A percentile compares a stretch with the other conserved stretches of the same genome.
These are phyloP conservation scores for Gossypium davidsonii DNA, from an alignment of 441 rosid genomes.

Conservation along the genomic window DNA sequence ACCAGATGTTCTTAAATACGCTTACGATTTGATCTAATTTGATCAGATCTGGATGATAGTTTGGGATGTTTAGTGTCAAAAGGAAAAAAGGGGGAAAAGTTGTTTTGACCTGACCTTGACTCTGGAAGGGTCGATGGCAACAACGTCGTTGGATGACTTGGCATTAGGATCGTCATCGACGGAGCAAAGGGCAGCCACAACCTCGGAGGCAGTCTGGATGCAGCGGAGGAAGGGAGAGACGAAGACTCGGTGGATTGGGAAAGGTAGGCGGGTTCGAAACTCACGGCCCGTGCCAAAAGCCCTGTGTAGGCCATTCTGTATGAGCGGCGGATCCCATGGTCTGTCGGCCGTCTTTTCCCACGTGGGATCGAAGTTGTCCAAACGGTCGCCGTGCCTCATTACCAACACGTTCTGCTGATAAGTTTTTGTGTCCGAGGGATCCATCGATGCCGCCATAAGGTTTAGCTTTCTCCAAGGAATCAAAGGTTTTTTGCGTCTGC, in stretches of 20 bases:
- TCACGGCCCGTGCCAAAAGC: slow-evolving; percentile 51
- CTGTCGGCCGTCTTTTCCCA: slow-evolving; percentile 55
- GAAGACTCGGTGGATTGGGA: slow-evolving; percentile 72
- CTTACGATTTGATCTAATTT: too few species aligned
- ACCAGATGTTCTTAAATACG: too few species aligned
- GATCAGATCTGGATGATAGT: too few species aligned
- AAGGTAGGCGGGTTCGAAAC: slow-evolving; percentile 31
- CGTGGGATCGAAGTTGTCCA: slow-evolving; percentile 51
- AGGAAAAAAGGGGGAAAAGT: too few species aligned
- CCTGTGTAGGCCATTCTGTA: slow-evolving; percentile 37
- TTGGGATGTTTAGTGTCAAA: too few species aligned
- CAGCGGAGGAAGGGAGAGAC: slow-evolving; percentile 92
- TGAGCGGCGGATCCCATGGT: slow-evolving; percentile 84
- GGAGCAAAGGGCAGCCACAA: slow-evolving; percentile 54
- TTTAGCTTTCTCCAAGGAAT: neutral
- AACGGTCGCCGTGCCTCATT: slow-evolving; percentile 85
- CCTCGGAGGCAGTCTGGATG: slow-evolving; percentile 70
- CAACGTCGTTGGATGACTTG: slow-evolving; percentile 30
- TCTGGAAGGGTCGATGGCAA: slow-evolving; percentile 45
- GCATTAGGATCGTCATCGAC: slow-evolving; percentile 25
- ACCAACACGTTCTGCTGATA: slow-evolving; percentile 56
- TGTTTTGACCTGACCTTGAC: slow-evolving; percentile 42
- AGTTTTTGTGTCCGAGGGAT: neutral
- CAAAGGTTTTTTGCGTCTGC: neutral
- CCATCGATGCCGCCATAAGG: slow-evolving; percentile 8